Conservation (phyloP, 2,329 filamentous ascomycete species). For the Colletotrichum karsti region DNA sequence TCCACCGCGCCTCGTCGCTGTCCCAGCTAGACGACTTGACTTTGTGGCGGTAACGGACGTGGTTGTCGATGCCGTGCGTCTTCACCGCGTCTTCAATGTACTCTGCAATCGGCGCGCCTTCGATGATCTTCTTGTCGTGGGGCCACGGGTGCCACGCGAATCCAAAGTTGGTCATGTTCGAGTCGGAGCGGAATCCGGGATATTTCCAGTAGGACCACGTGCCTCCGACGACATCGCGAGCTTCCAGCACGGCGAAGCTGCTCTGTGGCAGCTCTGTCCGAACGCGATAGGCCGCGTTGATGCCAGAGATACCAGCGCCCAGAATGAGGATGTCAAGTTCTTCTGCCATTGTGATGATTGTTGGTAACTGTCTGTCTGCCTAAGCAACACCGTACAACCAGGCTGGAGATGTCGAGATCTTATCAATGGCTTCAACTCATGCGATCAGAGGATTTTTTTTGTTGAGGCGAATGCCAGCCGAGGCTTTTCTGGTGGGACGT, state of each 20-base stretch:
- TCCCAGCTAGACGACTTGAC: conserved; percentile 62
- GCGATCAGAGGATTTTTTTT: neutral
- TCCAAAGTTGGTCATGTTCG: conserved; percentile 67
- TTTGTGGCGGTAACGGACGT: conserved; percentile 61
- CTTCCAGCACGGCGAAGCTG: conserved; percentile 74
- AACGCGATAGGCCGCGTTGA: conserved; percentile 77
- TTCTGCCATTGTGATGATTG: conserved; percentile 17
- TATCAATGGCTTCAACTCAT: neutral
- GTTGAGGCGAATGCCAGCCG: conserved; percentile 6
- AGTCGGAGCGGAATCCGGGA: conserved; percentile 76
- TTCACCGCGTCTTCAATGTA: conserved; percentile 64
- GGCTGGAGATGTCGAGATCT: neutral
- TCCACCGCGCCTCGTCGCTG: conserved; percentile 64
- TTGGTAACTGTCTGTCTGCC: neutral
- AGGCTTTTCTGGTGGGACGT: conserved; percentile 17
- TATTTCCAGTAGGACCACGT: conserved; percentile 85
- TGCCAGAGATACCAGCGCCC: conserved; percentile 77
- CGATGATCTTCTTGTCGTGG: conserved; percentile 59
- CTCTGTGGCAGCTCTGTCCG: conserved; percentile 63
- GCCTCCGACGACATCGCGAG: conserved; percentile 71
- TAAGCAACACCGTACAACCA: too few species aligned
- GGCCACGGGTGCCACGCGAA: conserved; percentile 79
- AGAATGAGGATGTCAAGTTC: conserved; percentile 68
- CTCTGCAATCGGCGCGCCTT: conserved; percentile 57
- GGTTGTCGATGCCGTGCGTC: conserved; percentile 59